phyloP scores from a whole-genome alignment of 352 stramenopile species.

The Elongisporangium senticosum region DNA sequence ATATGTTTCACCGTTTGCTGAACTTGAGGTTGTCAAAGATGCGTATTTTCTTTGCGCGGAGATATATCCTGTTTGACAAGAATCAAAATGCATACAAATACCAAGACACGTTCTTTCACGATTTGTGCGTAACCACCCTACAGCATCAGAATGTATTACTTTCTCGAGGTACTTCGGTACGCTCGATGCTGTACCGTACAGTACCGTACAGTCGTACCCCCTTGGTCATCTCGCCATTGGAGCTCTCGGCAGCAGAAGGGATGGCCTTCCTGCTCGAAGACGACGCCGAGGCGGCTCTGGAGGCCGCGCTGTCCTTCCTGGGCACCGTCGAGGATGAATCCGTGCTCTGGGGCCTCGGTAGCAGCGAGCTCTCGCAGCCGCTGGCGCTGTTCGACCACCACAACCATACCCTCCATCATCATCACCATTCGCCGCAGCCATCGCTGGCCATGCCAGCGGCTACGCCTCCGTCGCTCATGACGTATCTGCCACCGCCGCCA shows the following conservation, averaged over 20 bases:
- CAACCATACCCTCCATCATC: not conserved
- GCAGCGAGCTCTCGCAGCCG: not conserved
- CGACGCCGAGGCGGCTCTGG: constrained; percentile 22
- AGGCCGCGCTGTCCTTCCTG: constrained; percentile 39
- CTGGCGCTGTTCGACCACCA: not conserved
- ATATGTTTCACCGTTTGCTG: not conserved
- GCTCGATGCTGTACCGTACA: not conserved
- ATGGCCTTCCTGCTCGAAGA: constrained; percentile 29
- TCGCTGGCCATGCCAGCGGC: not conserved
- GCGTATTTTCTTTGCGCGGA: not conserved
- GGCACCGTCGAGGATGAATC: constrained; percentile 7
- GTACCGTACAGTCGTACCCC: not conserved
- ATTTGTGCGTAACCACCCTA: not conserved
- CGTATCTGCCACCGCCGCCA: not conserved
- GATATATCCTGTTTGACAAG: not conserved
- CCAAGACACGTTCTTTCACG: not conserved
- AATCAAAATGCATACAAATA: not conserved
- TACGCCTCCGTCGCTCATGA: not conserved
- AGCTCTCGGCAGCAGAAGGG: not conserved
- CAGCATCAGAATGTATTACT: not conserved
- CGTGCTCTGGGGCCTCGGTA: not conserved
- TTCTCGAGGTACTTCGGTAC: not conserved
- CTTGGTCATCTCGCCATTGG: not conserved
- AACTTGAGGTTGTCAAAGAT: not conserved
- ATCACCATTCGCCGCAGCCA: not conserved